Percentiles rank a stretch among this genome's conserved stretches.
phyloP scores from a whole-genome alignment of 192 early-diverging fungal species.

The Oehlia diaphana region DNA sequence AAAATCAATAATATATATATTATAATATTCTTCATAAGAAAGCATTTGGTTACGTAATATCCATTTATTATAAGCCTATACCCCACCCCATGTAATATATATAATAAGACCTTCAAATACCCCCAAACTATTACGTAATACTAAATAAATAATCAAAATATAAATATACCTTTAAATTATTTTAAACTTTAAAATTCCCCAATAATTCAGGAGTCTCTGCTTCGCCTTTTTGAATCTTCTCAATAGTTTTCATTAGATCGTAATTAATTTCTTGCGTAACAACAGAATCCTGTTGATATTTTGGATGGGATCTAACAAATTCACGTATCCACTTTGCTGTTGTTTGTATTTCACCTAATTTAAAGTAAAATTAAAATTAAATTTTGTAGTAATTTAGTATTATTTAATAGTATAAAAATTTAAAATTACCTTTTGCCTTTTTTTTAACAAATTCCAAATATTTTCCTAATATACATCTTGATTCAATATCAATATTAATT shows the following conservation, averaged over 20 bases:
- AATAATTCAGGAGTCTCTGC: slow-evolving; percentile 50
- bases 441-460: slow-evolving; percentile 81
- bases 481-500: slow-evolving; percentile 64
- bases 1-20: too few relatives aligned
- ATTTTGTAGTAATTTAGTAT: background rate
- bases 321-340: slow-evolving; percentile 87
- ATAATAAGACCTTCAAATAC: too few relatives aligned
- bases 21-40: too few relatives aligned
- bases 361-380: background rate
- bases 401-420: background rate
- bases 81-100: too few relatives aligned
- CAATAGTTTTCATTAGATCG: slow-evolving; percentile 72
- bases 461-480: slow-evolving; percentile 64
- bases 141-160: too few relatives aligned
- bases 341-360: slow-evolving; percentile 66
- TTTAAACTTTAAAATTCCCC: slow-evolving; percentile 38
- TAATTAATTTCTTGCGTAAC: slow-evolving; percentile 83
- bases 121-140: too few relatives aligned
- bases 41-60: too few relatives aligned
- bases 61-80: too few relatives aligned
- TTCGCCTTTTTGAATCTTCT: slow-evolving; percentile 58
- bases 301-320: slow-evolving; percentile 84
- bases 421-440: slow-evolving; percentile 70
- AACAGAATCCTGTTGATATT: slow-evolving; percentile 88
- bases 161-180: too few relatives aligned